Evolutionary conservation across 768 basidiomycete genomes (phyloP), one percentile per base, ranked within the genome.

Genomic region (Postia placenta): DNA sequence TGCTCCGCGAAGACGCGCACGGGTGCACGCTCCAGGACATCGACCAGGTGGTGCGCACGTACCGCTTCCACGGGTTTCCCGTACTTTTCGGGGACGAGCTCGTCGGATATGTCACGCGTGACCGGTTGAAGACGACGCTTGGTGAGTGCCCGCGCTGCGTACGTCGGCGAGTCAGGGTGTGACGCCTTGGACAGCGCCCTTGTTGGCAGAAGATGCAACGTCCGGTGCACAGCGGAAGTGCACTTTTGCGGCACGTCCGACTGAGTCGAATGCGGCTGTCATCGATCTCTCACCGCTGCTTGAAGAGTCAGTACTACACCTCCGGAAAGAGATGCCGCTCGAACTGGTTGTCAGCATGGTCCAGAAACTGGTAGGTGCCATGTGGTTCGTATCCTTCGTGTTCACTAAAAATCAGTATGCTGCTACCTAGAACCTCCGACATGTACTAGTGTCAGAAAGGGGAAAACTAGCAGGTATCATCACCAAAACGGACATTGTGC

Each of bases 271-370:
- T 14, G 19, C 52, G 24, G 53, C 50, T 25, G 24, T 55, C 4
- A 28, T 59, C 14, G 61, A 74, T 50, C 58, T 74, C 19, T 67
- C 70, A 1, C 33, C 58, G 0, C 52, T 69, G 17, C 55, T 74
- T 19, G 73, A 75, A 39, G 64, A 76, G 38, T 73, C 80, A 0
- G 66, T 82, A 1, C 68, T 86, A 42, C 79, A 84, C 51, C 69
- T 87, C 47, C 72, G 82, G 28, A 79, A 83, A 60, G 82, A 84
- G 53, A 79, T 83, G 11, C 83, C 85, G 2, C 74, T 81, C 59
- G 84, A 87, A 54, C 68, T 85, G 9, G 81, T 86, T 12, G 83
- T 86, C 23, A 77, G 71, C 56, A 83, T 83, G 76, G 86, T 86
- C 69, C 85, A 85, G 63, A 85, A 81, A 67, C 64, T 87, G 62